Percentiles rank a stretch among this genome's conserved stretches.
These are phyloP conservation scores for Sanguinoderma infundibulare DNA, from an alignment of 1,284 basidiomycete species.

Conservation along the genomic window DNA sequence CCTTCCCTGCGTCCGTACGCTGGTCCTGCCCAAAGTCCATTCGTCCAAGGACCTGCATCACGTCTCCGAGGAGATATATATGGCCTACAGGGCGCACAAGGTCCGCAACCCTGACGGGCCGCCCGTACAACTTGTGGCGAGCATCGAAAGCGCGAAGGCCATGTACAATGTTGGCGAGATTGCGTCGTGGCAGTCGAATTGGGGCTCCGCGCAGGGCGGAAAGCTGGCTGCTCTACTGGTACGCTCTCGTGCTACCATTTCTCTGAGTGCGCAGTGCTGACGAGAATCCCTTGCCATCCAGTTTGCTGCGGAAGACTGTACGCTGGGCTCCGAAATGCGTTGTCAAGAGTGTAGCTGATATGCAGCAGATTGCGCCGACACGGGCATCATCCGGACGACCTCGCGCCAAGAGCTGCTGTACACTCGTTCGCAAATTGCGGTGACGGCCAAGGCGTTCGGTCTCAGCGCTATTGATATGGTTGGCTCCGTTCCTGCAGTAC, in stretches of 20 bases:
- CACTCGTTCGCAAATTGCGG: constrained; percentile 85
- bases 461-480: constrained; percentile 92
- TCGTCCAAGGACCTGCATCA: constrained; percentile 66
- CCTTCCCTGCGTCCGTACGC: constrained; percentile 50
- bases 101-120: constrained; percentile 24
- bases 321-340: constrained; percentile 23
- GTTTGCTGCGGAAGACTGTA: constrained; percentile 94
- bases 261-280: background rate
- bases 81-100: constrained; percentile 29
- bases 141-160: constrained; percentile 79
- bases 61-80: constrained; percentile 55
- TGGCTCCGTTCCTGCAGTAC: constrained; percentile 1
- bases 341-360: background rate
- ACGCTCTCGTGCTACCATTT: constrained; percentile 36
- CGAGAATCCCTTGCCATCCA: constrained; percentile 32
- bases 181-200: constrained; percentile 61
- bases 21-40: constrained; percentile 84
- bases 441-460: constrained; percentile 84
- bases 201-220: constrained; percentile 50
- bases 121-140: constrained; percentile 70
- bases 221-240: constrained; percentile 59
- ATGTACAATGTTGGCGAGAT: constrained; percentile 66
- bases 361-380: constrained; percentile 81
- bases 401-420: constrained; percentile 81
- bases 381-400: constrained; percentile 81